A percentile compares a stretch with the other conserved stretches of the same genome.
phyloP scores from a whole-genome alignment of 352 stramenopile genomes.

The Phytophthora parvispora region DNA sequence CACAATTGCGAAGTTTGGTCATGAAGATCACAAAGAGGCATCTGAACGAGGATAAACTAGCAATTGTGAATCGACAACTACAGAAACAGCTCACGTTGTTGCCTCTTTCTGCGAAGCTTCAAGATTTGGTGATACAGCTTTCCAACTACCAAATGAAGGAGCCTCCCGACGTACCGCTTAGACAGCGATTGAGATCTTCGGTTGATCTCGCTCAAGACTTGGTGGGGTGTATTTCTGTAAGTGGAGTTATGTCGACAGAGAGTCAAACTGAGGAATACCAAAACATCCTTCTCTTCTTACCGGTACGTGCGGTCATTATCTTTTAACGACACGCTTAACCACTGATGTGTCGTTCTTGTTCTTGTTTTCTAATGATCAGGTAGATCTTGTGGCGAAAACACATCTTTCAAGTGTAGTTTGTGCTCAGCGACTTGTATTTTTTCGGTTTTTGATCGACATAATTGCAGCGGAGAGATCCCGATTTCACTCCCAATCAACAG shows the following conservation, averaged over 20 bases:
- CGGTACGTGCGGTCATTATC: constrained; percentile 35
- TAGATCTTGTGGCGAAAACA: constrained; percentile 45
- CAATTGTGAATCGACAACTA: constrained; percentile 54
- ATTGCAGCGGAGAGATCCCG: constrained; percentile 34
- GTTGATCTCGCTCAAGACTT: constrained; percentile 23
- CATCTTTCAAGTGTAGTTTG: constrained; percentile 55
- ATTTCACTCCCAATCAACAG: constrained; percentile 1
- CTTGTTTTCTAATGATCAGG: constrained; percentile 30
- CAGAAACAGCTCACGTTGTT: constrained; percentile 59
- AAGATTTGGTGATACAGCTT: constrained; percentile 52
- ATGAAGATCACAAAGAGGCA: constrained; percentile 69
- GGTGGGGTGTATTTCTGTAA: constrained; percentile 21
- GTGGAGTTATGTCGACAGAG: background rate
- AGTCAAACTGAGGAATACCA: constrained; percentile 7
- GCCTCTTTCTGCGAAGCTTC: constrained; percentile 47
- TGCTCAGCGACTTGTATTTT: constrained; percentile 68
- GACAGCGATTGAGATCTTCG: constrained; percentile 8
- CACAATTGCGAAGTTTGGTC: constrained; percentile 50
- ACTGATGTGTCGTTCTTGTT: background rate
- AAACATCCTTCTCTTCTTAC: constrained; percentile 28
- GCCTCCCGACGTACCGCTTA: background rate
- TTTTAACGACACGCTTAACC: background rate
- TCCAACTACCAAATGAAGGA: constrained; percentile 30
- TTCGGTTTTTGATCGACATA: constrained; percentile 58
- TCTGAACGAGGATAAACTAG: constrained; percentile 62